Evolutionary conservation across 164 flowering plant genomes (phyloP).

Genomic region (Santalum album): DNA sequence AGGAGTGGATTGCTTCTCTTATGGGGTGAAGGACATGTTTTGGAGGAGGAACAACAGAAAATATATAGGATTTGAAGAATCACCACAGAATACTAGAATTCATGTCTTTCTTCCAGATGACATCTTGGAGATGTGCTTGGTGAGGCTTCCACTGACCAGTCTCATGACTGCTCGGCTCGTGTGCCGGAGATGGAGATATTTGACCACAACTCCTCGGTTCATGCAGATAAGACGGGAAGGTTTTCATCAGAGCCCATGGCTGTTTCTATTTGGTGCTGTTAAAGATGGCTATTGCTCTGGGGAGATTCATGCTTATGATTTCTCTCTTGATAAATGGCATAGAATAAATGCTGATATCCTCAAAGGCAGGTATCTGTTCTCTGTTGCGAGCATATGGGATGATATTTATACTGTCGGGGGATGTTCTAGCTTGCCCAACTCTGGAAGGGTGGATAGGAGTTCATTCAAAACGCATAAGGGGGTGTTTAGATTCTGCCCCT

Average conservation of each 20-base stretch:
- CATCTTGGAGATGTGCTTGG: conserved; percentile 82
- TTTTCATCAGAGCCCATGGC: conserved; percentile 62
- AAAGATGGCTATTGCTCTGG: conserved; percentile 77
- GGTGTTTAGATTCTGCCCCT: conserved; percentile 60
- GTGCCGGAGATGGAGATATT: conserved; percentile 76
- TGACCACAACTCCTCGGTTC: conserved; percentile 60
- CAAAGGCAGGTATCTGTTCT: conserved; percentile 75
- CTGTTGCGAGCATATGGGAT: conserved; percentile 62
- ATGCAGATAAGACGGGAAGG: conserved; percentile 66
- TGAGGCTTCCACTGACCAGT: conserved; percentile 70
- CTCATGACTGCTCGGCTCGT: conserved; percentile 91
- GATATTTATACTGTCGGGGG: conserved; percentile 83
- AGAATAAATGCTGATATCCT: conserved; percentile 54
- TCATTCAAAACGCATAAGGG: conserved; percentile 82
- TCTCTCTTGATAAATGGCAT: conserved; percentile 67
- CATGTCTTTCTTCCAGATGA: conserved; percentile 79
- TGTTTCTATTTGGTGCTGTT: conserved; percentile 82
- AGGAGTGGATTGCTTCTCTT: conserved; percentile 70
- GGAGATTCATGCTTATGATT: conserved; percentile 79
- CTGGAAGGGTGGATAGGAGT: conserved; percentile 71
- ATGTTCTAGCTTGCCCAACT: conserved; percentile 76
- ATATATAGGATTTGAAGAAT: conserved; percentile 29
- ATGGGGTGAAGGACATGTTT: conserved; percentile 61
- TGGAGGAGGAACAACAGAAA: conserved; percentile 57
- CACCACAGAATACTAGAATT: conserved; percentile 20